Evolutionary conservation across 2,329 filamentous ascomycete species (phyloP), one percentile per base, ranked within the genome.

Genomic region (Fusarium sp.): DNA sequence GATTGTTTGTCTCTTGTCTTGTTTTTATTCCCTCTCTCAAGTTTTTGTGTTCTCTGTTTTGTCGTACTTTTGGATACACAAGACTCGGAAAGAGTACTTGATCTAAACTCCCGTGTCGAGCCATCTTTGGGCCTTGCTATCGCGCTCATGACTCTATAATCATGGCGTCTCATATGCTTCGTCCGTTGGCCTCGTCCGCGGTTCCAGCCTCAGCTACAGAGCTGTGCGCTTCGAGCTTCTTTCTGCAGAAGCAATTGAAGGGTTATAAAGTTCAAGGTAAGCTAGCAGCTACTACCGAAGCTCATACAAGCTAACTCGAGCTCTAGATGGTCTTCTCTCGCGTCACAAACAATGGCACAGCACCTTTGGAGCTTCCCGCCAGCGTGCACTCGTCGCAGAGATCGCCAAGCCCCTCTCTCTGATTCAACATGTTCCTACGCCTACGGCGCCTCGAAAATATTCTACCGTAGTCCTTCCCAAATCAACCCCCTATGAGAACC

Each of bases 401-500:
- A 59, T 75, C 30, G 60, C 73, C 18, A 80, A 75, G 59, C 71
- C 80, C 32, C 73, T 83, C 18, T 78, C 82, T 51, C 75, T 82
- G 38, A 78, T 82, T 57, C 82, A 81, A 29, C 78, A 81, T 79
- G 79, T 79, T 15, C 81, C 82, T 14, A 32, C 45, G 29, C 25
- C 72, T 44, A 78, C 80, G 12, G 59, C 66, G 18, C 55, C 75
- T 54, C 58, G 77, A 22, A 66, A 77, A 14, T 84, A 83, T 72
- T 84, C 83, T 20, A 83, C 84, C 8, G 73, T 73, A 44, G 75
- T 75, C 30, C 77, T 79, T 7, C 76, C 85, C 16, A 79, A 81
- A 4, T 85, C 85, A 25, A 86, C 81, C 5, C 92, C 93, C 1
- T 97, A 94, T 79, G 83, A 87, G 22, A 84, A 90, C 46, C 86